Percentiles rank a stretch among this genome's conserved stretches.
phyloP scores from a whole-genome alignment of 73 alveolate genomes.

The Effrenium voratum region DNA sequence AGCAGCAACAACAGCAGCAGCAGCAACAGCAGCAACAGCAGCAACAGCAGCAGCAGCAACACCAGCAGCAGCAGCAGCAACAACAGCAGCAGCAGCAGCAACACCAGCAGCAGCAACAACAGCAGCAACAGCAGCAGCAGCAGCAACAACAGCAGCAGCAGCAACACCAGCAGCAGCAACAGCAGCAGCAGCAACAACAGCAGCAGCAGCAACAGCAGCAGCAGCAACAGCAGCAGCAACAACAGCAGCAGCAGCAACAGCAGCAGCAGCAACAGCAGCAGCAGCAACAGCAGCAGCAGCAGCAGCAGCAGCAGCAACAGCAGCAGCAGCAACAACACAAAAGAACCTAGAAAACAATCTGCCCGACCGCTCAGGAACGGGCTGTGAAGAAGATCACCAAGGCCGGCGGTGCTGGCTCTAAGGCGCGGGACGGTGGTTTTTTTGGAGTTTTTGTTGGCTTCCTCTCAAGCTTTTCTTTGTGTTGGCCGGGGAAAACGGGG shows the following conservation, averaged over 20 bases:
- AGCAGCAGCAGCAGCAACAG: neutral
- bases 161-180: neutral
- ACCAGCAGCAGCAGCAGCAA: neutral
- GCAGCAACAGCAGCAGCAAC: neutral
- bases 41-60: neutral
- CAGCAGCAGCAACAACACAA: neutral
- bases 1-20: neutral
- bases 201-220: neutral
- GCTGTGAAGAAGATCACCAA: conserved; percentile 75
- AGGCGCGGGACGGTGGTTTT: neutral
- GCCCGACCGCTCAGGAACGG: neutral
- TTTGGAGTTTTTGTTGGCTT: neutral
- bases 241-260: neutral
- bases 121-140: neutral
- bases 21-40: neutral
- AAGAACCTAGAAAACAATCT: neutral
- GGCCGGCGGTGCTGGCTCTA: neutral
- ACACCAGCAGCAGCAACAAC: neutral
- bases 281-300: conserved; percentile 1
- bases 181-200: neutral
- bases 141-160: neutral
- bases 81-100: neutral
- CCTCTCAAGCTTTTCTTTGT: neutral
- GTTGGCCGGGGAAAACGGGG: neutral
- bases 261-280: neutral